Conservation (phyloP, 306 rosid species). For the Ceratonia siliqua region DNA sequence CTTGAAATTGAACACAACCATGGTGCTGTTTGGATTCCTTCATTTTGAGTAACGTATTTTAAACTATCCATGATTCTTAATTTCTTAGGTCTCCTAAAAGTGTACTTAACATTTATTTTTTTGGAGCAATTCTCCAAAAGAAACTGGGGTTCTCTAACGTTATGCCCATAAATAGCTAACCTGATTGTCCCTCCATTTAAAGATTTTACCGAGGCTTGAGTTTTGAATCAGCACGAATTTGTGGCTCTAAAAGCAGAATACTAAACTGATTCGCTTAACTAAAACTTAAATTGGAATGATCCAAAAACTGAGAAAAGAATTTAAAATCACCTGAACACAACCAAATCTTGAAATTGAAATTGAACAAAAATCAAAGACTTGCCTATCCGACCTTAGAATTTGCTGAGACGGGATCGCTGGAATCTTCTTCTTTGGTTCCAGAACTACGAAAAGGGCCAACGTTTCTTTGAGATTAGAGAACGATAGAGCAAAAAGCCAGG, state of each 20-base stretch:
- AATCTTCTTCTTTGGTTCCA: constrained; percentile 33
- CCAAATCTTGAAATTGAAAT: constrained; percentile 14
- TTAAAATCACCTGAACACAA: not conserved
- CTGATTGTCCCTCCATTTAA: not conserved
- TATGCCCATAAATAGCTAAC: not conserved
- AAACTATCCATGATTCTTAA: too few relatives aligned
- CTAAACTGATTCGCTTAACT: not conserved
- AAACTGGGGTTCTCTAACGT: not conserved
- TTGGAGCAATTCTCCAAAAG: not conserved
- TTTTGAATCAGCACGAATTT: not conserved
- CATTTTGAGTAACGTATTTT: too few relatives aligned
- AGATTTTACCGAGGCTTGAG: not conserved
- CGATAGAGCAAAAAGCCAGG: not conserved
- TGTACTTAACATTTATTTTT: not conserved
- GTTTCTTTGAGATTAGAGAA: not conserved
- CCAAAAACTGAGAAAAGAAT: not conserved
- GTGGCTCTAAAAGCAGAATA: constrained; percentile 15
- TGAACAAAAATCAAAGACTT: not conserved
- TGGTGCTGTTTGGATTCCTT: not conserved
- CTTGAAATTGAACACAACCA: constrained; percentile 13
- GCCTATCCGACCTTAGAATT: constrained; percentile 71
- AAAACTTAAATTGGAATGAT: not conserved
- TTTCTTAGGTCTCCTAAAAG: not conserved
- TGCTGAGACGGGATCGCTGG: constrained; percentile 36
- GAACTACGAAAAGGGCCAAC: constrained; percentile 30